These are phyloP conservation scores for Cladorrhinum sp. DNA, from an alignment of 2,329 filamentous ascomycete genomes.

Conservation along the genomic window DNA sequence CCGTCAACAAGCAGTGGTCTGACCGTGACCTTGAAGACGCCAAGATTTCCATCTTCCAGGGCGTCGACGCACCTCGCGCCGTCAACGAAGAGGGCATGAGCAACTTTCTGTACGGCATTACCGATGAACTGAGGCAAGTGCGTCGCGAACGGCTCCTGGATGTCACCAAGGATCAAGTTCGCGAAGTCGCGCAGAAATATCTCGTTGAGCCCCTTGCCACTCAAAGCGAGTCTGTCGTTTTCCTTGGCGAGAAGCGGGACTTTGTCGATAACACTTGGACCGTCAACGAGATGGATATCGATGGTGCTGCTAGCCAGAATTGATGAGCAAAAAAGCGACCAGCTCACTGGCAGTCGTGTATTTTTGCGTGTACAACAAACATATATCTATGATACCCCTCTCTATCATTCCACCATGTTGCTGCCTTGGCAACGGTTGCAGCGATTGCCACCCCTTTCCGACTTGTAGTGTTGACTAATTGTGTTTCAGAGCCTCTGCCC, in stretches of 20 bases:
- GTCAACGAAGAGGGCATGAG: conserved; percentile 87
- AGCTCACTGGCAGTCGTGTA: conserved; percentile 2
- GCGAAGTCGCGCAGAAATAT: conserved; percentile 76
- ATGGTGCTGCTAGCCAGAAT: conserved; percentile 36
- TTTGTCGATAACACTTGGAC: conserved; percentile 76
- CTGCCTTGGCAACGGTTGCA: neutral
- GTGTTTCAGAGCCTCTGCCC: neutral
- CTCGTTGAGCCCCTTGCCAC: conserved; percentile 65
- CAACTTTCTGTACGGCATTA: conserved; percentile 79
- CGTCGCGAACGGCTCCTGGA: conserved; percentile 83
- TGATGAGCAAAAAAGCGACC: neutral
- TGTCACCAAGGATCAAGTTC: conserved; percentile 76
- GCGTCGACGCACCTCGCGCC: conserved; percentile 80
- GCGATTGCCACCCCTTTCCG: neutral
- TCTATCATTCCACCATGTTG: conserved; percentile 24
- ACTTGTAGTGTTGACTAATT: neutral
- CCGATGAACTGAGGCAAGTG: conserved; percentile 82
- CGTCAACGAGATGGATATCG: conserved; percentile 69
- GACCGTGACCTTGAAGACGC: conserved; percentile 89
- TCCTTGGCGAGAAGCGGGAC: conserved; percentile 79
- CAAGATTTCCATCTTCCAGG: conserved; percentile 91
- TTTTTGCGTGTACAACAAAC: conserved; percentile 34
- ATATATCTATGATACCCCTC: conserved; percentile 37
- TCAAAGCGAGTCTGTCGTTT: conserved; percentile 60
- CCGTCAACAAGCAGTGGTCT: conserved; percentile 75